Base-by-base conservation (phyloP, 805 yeast genomes). In the Metschnikowia aberdeeniae region DNA sequence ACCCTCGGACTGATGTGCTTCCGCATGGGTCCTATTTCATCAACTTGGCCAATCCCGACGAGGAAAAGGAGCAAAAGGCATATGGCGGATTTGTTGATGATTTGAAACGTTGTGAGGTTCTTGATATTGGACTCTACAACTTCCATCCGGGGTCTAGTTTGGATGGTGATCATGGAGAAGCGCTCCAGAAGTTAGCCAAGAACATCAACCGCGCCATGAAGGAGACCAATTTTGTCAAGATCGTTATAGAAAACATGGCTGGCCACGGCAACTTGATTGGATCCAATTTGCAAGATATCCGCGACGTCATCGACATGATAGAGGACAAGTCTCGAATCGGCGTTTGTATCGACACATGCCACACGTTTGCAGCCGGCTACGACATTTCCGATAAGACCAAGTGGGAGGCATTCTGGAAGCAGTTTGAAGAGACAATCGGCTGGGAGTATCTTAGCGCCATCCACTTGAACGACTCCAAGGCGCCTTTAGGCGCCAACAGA, bases 21-120 rank as follows among this genome's bases (percentile, higher is more conserved):
- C 98, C 99, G 0, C 99, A 93, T 64, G 98, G 97, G 1, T 89
- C 95, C 20, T 93, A 90, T 62, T 82, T 93, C 56, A 90, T 93
- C 60, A 93, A 93, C 61, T 67, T 93, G 50, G 97, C 95, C 20
- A 89, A 89, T 54, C 97, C 97, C 0, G 97, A 89, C 53, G 63
- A 64, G 2, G 93, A 80, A 49, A 92, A 89, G 61, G 86, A 82
- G 46, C 74, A 72, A 28, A 87, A 86, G 58, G 85, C 96, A 9
- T 81, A 78, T 57, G 82, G 73, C 1, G 83, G 90, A 4, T 84
- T 93, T 51, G 44, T 92, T 4, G 99, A 93, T 60, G 99, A 93
- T 57, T 70, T 93, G 57, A 72, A 76, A 50, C 71, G 99, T 53
- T 92, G 98, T 66, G 99, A 93, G 60, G 78, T 76, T 54, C 69